Conservation (phyloP, 768 basidiomycete species). For the Suillus americanus region DNA sequence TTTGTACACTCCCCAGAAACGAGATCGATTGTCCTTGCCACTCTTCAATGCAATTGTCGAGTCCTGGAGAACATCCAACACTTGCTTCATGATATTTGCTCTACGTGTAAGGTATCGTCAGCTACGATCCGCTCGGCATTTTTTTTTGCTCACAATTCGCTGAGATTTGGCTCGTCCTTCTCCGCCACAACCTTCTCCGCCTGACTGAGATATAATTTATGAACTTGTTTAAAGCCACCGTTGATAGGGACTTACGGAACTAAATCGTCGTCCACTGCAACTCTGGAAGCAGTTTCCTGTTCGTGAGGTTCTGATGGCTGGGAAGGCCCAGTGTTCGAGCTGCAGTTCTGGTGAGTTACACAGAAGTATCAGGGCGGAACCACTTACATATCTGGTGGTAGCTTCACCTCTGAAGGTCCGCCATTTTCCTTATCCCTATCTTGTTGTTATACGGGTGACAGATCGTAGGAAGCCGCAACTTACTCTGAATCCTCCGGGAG, state of each 20-base stretch:
- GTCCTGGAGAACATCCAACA: not conserved
- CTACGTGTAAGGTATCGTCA: not conserved
- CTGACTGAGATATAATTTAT: not conserved
- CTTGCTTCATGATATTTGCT: not conserved
- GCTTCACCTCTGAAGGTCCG: not conserved
- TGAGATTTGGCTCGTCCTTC: not conserved
- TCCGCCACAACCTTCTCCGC: not conserved
- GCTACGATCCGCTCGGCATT: not conserved
- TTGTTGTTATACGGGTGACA: not conserved
- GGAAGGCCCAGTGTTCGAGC: not conserved
- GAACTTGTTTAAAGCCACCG: not conserved
- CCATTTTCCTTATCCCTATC: not conserved
- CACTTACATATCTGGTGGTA: not conserved
- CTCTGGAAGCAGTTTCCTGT: not conserved
- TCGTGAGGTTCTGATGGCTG: not conserved
- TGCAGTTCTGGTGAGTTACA: not conserved
- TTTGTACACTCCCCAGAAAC: slow-evolving; percentile 15
- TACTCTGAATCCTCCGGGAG: not conserved
- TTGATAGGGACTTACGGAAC: not conserved
- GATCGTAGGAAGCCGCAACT: not conserved
- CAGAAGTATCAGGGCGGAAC: not conserved
- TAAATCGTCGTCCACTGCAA: not conserved
- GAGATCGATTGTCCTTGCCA: not conserved
- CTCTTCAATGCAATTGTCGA: not conserved
- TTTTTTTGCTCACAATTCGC: not conserved